phyloP scores from a whole-genome alignment of 441 rosid genomes.

The Manihot esculenta region DNA sequence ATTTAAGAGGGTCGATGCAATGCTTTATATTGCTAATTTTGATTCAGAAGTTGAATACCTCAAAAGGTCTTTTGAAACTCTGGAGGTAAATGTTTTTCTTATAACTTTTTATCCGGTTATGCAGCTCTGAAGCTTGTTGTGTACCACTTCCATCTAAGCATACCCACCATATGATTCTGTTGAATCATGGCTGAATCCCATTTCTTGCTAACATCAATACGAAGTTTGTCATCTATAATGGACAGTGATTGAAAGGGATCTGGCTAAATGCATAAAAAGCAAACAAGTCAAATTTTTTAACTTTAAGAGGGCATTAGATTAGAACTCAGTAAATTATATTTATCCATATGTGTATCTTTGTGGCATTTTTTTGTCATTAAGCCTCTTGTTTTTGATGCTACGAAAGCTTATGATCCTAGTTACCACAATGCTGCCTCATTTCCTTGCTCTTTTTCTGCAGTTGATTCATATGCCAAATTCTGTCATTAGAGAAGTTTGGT shows the following conservation, averaged over 20 bases:
- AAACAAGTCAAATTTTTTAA: neutral
- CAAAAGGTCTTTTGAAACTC: slow-evolving; percentile 61
- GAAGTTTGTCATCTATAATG: neutral
- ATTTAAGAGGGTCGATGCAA: slow-evolving; percentile 76
- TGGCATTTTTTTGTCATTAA: no score
- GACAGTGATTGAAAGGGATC: neutral
- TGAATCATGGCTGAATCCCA: neutral
- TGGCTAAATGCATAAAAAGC: neutral
- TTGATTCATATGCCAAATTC: neutral
- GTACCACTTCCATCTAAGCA: no score
- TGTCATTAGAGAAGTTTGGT: neutral
- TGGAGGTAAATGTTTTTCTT: slow-evolving; percentile 51
- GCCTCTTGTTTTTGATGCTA: no score
- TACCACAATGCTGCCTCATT: neutral
- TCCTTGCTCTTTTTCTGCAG: neutral
- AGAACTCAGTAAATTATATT: neutral
- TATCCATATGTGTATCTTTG: no score
- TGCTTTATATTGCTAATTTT: slow-evolving; percentile 82
- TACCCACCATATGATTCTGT: neutral
- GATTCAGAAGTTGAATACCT: slow-evolving; percentile 83
- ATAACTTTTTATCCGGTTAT: neutral
- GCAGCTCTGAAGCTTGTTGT: neutral
- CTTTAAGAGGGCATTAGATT: neutral
- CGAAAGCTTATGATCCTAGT: neutral
- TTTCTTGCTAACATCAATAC: neutral